Base-by-base conservation (phyloP, 176 grass and related monocot species). In the Musa beccarii region DNA sequence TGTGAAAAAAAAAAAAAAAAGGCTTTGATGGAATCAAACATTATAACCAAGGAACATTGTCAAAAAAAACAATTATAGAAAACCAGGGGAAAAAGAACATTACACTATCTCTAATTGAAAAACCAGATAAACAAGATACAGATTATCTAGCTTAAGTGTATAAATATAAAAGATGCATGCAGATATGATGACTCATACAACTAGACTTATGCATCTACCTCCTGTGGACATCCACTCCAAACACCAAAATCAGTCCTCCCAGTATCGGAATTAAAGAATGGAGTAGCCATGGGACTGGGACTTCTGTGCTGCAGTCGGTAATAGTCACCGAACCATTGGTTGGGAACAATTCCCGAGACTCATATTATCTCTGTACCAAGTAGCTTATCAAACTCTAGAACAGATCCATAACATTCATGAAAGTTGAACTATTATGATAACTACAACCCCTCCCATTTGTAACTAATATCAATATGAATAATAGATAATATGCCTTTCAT, bases 251-350 rank as follows among this genome's bases (percentile, higher is more conserved):
- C 76, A 26, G 49, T 73, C 16, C 53, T 76, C 49, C 77, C 76
- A 8, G 75, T 17, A 63, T 83, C 76, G 57, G 80, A 83, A 56
- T 78, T 77, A 79, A 83, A 68, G 68, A 76, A 76, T 54, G 85
- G 53, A 10, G 71, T 83, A 71, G 81, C 82, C 85, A 87, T 83
- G n/a, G 85, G 85, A 54, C 85, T 87, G 26, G 85, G 85, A 79
- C 85, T 87, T 79, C 80, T 63, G 28, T 76, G 66, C 10, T 73
- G 85, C 76, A 87, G 43, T 62, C 71, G 78, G 64, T 80, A 66
- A 76, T 76, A 80, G 23, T 87, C 85, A 72, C 81, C 71, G 54
- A 87, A 83, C 21, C 80, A 80, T 76, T 87, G 85, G 54, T 83
- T 83, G 11, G 76, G 81, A 29, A 83, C 72, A 71, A 83, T 80